Percentiles rank a stretch among this genome's conserved stretches.
phyloP scores from a whole-genome alignment of 345 rosid genomes.

The Gossypium thurberi region DNA sequence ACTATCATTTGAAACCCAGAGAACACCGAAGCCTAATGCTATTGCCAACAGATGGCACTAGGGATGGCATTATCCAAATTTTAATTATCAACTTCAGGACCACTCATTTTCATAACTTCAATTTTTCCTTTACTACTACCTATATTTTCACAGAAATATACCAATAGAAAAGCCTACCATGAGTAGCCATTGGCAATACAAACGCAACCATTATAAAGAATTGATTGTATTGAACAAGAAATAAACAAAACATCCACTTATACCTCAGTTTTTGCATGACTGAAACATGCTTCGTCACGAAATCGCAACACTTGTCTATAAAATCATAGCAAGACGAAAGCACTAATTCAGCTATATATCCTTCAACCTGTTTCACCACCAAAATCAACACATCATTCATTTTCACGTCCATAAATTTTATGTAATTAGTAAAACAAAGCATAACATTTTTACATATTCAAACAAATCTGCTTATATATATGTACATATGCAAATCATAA shows the following conservation, averaged over 20 bases:
- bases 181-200: neutral
- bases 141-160: too few species aligned
- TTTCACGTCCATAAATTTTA: too few species aligned
- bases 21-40: neutral
- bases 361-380: slow-evolving; percentile 53
- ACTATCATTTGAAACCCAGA: too few species aligned
- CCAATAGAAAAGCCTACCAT: too few species aligned
- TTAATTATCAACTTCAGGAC: too few species aligned
- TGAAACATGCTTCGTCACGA: slow-evolving; percentile 58
- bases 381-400: too few species aligned
- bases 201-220: neutral
- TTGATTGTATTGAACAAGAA: neutral
- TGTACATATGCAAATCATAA: too few species aligned
- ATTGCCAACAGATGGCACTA: neutral
- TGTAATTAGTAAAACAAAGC: neutral
- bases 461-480: neutral
- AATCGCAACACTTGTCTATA: slow-evolving; percentile 57
- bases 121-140: too few species aligned
- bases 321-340: slow-evolving; percentile 62
- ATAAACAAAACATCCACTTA: neutral
- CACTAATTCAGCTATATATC: slow-evolving; percentile 63
- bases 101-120: too few species aligned
- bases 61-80: too few species aligned
- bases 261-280: slow-evolving; percentile 68
- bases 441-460: neutral